phyloP scores from a whole-genome alignment of 495 filamentous ascomycete genomes.

The Pseudoneurospora amorphoporcata region DNA sequence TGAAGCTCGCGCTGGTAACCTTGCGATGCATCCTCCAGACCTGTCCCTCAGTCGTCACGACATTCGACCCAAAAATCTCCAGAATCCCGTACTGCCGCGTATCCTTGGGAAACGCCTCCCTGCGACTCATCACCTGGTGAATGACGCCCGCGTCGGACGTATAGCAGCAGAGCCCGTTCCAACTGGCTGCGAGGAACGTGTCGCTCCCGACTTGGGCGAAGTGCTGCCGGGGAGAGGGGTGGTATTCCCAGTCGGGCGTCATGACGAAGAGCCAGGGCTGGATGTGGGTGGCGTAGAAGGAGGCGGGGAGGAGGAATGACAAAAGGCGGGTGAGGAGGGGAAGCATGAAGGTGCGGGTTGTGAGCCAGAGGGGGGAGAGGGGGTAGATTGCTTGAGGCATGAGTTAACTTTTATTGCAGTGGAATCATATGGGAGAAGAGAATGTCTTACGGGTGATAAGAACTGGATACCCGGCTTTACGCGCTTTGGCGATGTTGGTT shows the following conservation, averaged over 20 bases:
- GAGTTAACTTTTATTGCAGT: background rate
- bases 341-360: conserved; percentile 36
- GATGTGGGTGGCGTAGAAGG: conserved; percentile 1
- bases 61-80: conserved; percentile 52
- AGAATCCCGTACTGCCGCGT: conserved; percentile 46
- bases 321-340: conserved; percentile 40
- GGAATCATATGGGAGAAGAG: background rate
- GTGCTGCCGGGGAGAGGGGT: conserved; percentile 17
- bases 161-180: conserved; percentile 34
- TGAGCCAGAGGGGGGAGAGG: conserved; percentile 39
- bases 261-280: conserved; percentile 17
- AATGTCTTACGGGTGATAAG: conserved; percentile 35
- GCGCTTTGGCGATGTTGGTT: conserved; percentile 34
- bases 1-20: conserved; percentile 56
- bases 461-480: conserved; percentile 33
- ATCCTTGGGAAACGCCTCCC: conserved; percentile 60
- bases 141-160: conserved; percentile 50
- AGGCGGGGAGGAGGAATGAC: conserved; percentile 32
- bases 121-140: conserved; percentile 45
- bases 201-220: conserved; percentile 27
- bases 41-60: conserved; percentile 53
- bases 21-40: conserved; percentile 60
- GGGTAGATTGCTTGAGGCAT: conserved; percentile 29
- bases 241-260: conserved; percentile 27
- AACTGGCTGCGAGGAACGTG: conserved; percentile 46